Conservation (phyloP, 2,329 filamentous ascomycete species). For the Escovopsis sp. region DNA sequence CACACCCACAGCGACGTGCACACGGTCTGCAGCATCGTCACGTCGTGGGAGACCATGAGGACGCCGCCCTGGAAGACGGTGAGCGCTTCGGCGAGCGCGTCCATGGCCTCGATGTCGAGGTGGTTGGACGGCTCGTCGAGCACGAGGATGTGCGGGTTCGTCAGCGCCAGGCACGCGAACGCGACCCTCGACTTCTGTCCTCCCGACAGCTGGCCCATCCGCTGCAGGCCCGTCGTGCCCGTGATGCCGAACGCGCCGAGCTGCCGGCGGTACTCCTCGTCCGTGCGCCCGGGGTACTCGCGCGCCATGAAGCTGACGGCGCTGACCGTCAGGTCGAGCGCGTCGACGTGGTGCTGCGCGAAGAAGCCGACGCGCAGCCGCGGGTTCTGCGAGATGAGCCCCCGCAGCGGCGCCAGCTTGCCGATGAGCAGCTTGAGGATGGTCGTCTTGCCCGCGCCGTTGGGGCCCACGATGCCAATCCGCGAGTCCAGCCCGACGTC, state of each 20-base stretch:
- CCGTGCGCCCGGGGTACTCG: constrained; percentile 74
- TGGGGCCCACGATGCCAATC: constrained; percentile 97
- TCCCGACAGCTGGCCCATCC: constrained; percentile 86
- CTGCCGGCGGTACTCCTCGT: constrained; percentile 93
- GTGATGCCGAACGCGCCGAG: constrained; percentile 83
- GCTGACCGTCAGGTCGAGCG: constrained; percentile 74
- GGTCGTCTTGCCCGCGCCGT: constrained; percentile 97
- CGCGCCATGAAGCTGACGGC: constrained; percentile 95
- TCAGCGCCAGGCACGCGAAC: constrained; percentile 88
- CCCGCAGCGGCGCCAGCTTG: constrained; percentile 59
- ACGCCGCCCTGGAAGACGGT: constrained; percentile 85
- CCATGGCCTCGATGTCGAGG: constrained; percentile 98
- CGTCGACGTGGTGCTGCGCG: constrained; percentile 96
- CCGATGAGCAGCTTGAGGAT: constrained; percentile 95
- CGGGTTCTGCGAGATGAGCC: constrained; percentile 77
- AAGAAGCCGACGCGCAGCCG: constrained; percentile 91
- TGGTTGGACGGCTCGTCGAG: constrained; percentile 98
- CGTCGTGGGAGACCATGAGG: constrained; percentile 97
- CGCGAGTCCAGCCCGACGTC: constrained; percentile 96
- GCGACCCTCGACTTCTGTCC: constrained; percentile 97
- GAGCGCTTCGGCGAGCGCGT: constrained; percentile 75
- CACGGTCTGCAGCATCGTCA: constrained; percentile 95
- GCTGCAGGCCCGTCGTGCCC: constrained; percentile 90
- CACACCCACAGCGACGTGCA: constrained; percentile 95
- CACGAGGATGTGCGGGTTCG: constrained; percentile 91